These are phyloP conservation scores for Claviceps sp. DNA, from an alignment of 2,329 filamentous ascomycete species.

Conservation along the genomic window DNA sequence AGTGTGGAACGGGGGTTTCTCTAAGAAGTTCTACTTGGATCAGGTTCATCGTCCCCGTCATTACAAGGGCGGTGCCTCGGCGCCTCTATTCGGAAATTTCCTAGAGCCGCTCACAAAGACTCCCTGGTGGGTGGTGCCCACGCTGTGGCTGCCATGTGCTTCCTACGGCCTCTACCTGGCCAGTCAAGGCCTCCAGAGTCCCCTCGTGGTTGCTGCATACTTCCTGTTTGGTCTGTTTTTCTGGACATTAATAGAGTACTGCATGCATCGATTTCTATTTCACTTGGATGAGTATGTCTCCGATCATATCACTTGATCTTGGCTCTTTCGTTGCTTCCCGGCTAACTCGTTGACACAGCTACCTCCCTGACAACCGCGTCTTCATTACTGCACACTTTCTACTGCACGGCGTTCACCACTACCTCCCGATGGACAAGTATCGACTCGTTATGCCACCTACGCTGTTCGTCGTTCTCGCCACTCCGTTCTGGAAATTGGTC, in stretches of 20 bases:
- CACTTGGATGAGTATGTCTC: constrained; percentile 76
- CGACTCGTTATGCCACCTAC: constrained; percentile 94
- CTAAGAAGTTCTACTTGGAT: constrained; percentile 91
- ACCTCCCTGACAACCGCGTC: constrained; percentile 83
- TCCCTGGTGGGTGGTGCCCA: constrained; percentile 82
- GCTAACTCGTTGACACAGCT: constrained; percentile 36
- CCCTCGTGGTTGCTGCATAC: constrained; percentile 39
- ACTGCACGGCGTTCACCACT: constrained; percentile 94
- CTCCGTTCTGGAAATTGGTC: constrained; percentile 85
- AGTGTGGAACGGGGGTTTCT: constrained; percentile 77
- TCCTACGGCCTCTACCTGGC: constrained; percentile 58
- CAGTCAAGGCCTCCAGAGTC: constrained; percentile 42
- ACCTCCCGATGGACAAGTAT: constrained; percentile 97
- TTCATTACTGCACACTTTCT: constrained; percentile 80
- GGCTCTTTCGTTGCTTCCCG: neutral
- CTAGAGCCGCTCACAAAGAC: constrained; percentile 95
- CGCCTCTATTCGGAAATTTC: constrained; percentile 93
- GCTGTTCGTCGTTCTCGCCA: constrained; percentile 69
- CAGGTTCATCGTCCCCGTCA: constrained; percentile 93
- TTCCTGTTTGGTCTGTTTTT: constrained; percentile 59
- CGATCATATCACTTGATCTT: neutral
- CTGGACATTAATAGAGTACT: constrained; percentile 86
- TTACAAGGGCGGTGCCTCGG: constrained; percentile 85
- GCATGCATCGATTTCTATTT: constrained; percentile 80
- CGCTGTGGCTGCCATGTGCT: constrained; percentile 71